Base-by-base conservation (phyloP, 768 basidiomycete species). In the Multifurca ochricompacta region DNA sequence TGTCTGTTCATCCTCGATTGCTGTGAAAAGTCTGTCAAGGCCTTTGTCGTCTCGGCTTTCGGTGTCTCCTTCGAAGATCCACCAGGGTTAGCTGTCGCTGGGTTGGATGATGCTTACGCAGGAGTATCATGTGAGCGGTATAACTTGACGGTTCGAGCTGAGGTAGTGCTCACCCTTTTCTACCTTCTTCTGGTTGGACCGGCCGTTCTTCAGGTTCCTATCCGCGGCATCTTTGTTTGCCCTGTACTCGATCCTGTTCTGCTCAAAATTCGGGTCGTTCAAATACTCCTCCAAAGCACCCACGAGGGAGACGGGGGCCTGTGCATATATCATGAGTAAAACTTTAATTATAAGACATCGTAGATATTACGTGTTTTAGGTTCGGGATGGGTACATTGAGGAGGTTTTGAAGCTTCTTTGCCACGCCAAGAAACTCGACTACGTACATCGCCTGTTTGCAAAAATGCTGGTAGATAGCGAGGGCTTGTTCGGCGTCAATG, bases 241-340 rank as follows among this genome's bases (percentile, higher is more conserved):
- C 70, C 79, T 92, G 72, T 99, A 97, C 65, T 98, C 96, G 8
- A 86, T 72, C 58, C 95, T 74, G 68, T 97, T 98, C 69, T 90
- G 84, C 68, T 98, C 96, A 62, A 99, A 99, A 64, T 92, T 92
- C 21, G 94, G 89, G 69, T 99, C 96, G 53, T 91, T 84, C 47
- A 99, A 76, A 66, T 98, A 99, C 65, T 98, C 95, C 66, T 98
- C 88, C 28, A 99, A 77, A 18, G 96, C 83, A 32, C 85, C 84
- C 6, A 89, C 95, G n/a, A 99, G 75, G 0, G 91, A 93, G 10
- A 96, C 87, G 5, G 96, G 96, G 0, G 96, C 93, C 92, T 94
- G 27, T 1, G 19, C 18, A 51, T 25, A 30, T 8, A 19, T 2
- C 27, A 27, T 51, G 19, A 44, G 16, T 36, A 18, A 28, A 14